Evolutionary conservation across 2,329 filamentous ascomycete genomes (phyloP), one percentile per base, ranked within the genome.

Genomic region (Cordyceps cicadae): DNA sequence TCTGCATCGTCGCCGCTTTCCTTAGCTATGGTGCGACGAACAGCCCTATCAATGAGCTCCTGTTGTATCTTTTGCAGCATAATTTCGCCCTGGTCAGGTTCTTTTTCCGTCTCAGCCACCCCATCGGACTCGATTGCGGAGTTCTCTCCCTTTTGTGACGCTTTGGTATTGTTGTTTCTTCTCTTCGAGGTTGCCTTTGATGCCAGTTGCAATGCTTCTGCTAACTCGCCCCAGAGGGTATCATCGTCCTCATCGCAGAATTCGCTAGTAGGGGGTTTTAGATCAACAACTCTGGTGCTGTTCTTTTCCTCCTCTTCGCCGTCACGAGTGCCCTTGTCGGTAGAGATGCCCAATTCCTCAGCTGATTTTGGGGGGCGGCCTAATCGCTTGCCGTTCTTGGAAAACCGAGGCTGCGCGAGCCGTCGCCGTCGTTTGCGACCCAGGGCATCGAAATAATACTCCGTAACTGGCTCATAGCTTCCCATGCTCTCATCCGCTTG

Each of bases 1-100:
- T 56, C 54, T 5, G 29, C 15, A 4, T 86, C 85, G 15, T 61
- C 49, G 3, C 29, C 45, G 6, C 51, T 46, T 39, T 61, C 57
- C 17, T 59, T 48, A 26, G 50, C 29, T 37, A 34, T 19, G 19
- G 57, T 37, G 26, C 57, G 57, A 32, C 50, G 57, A 46, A 59
- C 45, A 34, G 57, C 57, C 24, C 57, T 53, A 15, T 55, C 53
- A 3, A 56, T 56, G 46, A 61, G 59, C 59, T 56, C 41, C 37
- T 61, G 39, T 19, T 61, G 53, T 37, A 61, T 54, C 19, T 51
- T 61, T 49, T 34, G 52, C 11, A 61, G 53, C 45, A 51, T 55
- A 3, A 21, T 46, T 19, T 55, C 59, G 21, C 45, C 50, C 26
- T 56, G 45, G 8, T 45, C 46, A 37, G 37, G 17, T 14, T 56